Base-by-base conservation (phyloP, 257 asterid genomes). In the Solanum pennellii region DNA sequence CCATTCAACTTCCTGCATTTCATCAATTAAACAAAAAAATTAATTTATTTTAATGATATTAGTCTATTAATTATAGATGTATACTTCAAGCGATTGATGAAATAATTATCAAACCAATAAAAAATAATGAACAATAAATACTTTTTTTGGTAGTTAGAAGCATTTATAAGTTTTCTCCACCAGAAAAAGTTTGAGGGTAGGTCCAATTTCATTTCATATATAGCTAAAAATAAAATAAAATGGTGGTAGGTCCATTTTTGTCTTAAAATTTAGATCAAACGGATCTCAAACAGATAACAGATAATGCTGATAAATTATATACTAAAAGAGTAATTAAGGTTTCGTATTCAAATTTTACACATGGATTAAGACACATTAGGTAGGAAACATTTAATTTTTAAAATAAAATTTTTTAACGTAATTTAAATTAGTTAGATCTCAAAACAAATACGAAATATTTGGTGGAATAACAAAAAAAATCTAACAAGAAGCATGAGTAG, bases 1-100 rank as follows among this genome's bases (percentile, higher is more conserved):
- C 99, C 99, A 97, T 72, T 84, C 66, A 2, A 97, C 99, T 83
- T 83, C 89, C 99, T 96, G 92, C 91, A 90, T 73, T 74, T 79
- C 6, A 7, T 77, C n/a, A 77, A 77, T 44, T 14, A 13, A 77
- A 25, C 37, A 44, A 41, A 77, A 27, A 52, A 9, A 16, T 52
- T 16, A 52, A 6, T 56, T 29, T 14, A 13, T 31, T 7, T 31
- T 33, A 15, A 16, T 72, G 14, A 1, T 16, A 72, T 72, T 72
- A 9, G 25, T 72, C 79, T 68, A 27, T 68, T 66, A 16, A 71
- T 71, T 72, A 14, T 68, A 68, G 8, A 27, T 73, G 80, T 73
- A 73, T 73, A 35, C 41, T 20, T 37, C 29, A 73, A 73, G 29
- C 82, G 37, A 73, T 33, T 10, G 82, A 37, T 73, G 49, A 37